phyloP scores from a whole-genome alignment of 257 asterid genomes.

The Rehmannia glutinosa region DNA sequence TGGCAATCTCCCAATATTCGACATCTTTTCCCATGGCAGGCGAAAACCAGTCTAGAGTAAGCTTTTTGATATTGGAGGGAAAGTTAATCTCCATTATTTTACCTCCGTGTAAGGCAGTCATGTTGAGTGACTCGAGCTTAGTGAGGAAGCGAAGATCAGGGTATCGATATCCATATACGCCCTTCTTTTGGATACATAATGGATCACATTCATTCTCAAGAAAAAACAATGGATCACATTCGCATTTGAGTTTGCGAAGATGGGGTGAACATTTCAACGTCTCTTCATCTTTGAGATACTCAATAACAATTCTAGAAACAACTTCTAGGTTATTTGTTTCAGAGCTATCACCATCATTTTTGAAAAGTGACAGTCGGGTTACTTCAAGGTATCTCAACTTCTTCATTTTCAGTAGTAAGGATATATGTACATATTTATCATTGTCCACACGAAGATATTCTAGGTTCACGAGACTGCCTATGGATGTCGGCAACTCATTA shows the following conservation, averaged over 20 bases:
- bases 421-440: not conserved
- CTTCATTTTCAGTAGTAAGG: not conserved
- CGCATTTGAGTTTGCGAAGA: not conserved
- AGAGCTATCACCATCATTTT: not conserved
- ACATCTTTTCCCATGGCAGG: not conserved
- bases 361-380: not conserved
- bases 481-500: not conserved
- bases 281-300: not conserved
- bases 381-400: not conserved
- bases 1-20: not conserved
- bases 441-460: not conserved
- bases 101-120: not conserved
- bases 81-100: not conserved
- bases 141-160: too few species aligned
- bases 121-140: not conserved
- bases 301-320: not conserved
- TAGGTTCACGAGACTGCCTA: not conserved
- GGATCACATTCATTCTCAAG: too few species aligned
- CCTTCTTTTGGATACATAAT: too few species aligned
- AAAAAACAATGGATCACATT: not conserved
- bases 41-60: not conserved
- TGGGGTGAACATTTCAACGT: not conserved
- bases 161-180: not conserved
- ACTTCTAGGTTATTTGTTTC: not conserved
- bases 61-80: too few species aligned